Conservation (phyloP, 139 green algal genomes). For the Coelastrella sp. region DNA sequence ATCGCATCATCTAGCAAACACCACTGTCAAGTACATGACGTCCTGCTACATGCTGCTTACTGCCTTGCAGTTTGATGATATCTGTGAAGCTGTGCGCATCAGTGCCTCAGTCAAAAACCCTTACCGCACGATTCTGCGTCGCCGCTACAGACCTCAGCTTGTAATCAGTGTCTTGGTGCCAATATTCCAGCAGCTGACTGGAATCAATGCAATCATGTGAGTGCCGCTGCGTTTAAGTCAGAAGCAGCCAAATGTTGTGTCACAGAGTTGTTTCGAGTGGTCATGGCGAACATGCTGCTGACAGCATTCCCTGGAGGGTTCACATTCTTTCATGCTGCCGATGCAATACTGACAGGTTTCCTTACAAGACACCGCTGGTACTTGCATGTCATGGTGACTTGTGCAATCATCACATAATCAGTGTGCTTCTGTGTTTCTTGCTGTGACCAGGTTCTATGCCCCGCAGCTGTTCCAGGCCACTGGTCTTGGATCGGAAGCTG, state of each 20-base stretch:
- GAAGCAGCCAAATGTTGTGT: no score
- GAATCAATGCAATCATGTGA: conserved; percentile 63
- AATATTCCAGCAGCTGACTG: conserved; percentile 77
- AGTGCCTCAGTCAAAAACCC: conserved; percentile 37
- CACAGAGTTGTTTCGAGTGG: no score
- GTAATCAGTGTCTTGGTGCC: conserved; percentile 59
- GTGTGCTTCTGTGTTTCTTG: neutral
- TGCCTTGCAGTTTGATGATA: conserved; percentile 56
- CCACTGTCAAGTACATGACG: neutral
- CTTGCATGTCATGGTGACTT: no score
- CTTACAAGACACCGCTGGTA: no score
- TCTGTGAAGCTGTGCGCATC: conserved; percentile 50
- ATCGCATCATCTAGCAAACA: neutral
- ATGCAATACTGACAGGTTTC: no score
- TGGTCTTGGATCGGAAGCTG: neutral
- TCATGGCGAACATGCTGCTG: no score
- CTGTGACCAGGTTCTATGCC: conserved; percentile 37
- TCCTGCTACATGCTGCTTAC: neutral
- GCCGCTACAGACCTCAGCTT: conserved; percentile 67
- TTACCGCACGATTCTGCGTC: conserved; percentile 55
- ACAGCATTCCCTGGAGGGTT: no score
- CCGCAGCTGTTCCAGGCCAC: conserved; percentile 49
- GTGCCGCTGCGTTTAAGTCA: neutral
- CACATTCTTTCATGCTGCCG: no score
- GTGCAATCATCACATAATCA: neutral